Percentiles rank a stretch among this genome's conserved stretches.
Conservation (phyloP, 163 green algal genomes). For the Prototheca wickerhamii region DNA sequence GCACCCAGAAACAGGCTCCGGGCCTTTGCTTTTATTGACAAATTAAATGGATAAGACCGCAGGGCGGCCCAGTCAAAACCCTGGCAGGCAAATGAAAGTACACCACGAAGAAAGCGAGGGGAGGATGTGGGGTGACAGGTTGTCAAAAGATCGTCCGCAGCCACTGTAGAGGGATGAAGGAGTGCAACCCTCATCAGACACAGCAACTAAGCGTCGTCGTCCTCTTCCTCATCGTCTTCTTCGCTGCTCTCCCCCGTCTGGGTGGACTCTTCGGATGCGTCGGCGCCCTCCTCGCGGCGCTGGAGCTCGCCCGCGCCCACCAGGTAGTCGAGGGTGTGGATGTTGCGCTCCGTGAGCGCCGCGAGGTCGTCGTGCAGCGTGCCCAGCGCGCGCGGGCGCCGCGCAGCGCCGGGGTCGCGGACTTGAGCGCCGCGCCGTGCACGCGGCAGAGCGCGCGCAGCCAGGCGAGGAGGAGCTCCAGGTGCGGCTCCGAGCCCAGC, state of each 20-base stretch:
- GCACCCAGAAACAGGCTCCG: too few relatives aligned
- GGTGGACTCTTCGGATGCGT: neutral
- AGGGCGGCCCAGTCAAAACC: too few relatives aligned
- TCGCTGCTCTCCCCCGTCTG: neutral
- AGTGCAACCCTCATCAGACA: too few relatives aligned
- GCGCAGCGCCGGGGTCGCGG: conserved; percentile 44
- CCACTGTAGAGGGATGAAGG: too few relatives aligned
- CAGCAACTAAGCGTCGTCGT: too few relatives aligned
- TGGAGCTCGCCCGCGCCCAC: neutral
- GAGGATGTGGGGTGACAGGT: too few relatives aligned
- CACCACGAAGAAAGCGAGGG: too few relatives aligned
- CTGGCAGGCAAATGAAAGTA: too few relatives aligned
- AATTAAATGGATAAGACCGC: too few relatives aligned
- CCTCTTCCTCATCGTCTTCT: neutral
- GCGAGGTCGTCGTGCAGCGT: conserved; percentile 58
- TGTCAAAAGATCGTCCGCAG: too few relatives aligned
- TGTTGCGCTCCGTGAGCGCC: conserved; percentile 54
- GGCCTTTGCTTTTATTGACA: too few relatives aligned
- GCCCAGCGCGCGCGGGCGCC: conserved; percentile 52
- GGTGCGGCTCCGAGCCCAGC: conserved; percentile 46
- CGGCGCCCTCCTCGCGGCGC: neutral
- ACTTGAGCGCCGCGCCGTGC: conserved; percentile 5
- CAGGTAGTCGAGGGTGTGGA: conserved; percentile 73
- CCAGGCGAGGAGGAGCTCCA: conserved; percentile 65
- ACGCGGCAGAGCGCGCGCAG: conserved; percentile 10